Percentiles rank a stretch among this genome's conserved stretches.
Evolutionary conservation across 768 basidiomycete species (phyloP).

Genomic region (Russula dissimulans): DNA sequence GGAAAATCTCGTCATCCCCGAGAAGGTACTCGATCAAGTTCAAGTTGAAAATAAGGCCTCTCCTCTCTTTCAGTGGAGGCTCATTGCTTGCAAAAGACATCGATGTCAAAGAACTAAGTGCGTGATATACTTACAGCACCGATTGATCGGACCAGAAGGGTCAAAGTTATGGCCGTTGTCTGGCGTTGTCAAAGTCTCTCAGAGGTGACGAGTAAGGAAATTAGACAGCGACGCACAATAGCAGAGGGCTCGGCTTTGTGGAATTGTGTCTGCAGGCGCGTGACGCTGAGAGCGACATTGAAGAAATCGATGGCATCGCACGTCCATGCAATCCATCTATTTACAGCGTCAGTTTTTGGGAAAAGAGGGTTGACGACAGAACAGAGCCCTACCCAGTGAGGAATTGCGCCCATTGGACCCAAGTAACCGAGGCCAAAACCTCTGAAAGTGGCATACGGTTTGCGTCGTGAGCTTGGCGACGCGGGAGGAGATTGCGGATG

Average conservation of each 20-base stretch:
- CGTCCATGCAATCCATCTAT: constrained; percentile 78
- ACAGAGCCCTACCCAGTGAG: constrained; percentile 37
- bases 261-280: constrained; percentile 41
- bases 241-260: constrained; percentile 27
- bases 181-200: constrained; percentile 15
- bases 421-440: constrained; percentile 35
- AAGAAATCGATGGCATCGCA: constrained; percentile 86
- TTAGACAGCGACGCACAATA: constrained; percentile 32
- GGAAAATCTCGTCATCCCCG: not conserved
- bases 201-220: not conserved
- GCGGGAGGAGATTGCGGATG: constrained; percentile 11
- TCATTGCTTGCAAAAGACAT: no score
- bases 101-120: not conserved
- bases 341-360: not conserved
- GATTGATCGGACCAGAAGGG: constrained; percentile 80
- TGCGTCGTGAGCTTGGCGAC: not conserved
- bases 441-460: constrained; percentile 28
- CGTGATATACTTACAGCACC: constrained; percentile 43
- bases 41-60: not conserved
- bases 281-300: constrained; percentile 55
- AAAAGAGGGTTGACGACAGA: not conserved
- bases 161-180: constrained; percentile 84
- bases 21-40: not conserved
- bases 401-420: constrained; percentile 46
- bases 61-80: not conserved